Base-by-base conservation (phyloP, 495 filamentous ascomycete species). In the Aspergillus baeticus region DNA sequence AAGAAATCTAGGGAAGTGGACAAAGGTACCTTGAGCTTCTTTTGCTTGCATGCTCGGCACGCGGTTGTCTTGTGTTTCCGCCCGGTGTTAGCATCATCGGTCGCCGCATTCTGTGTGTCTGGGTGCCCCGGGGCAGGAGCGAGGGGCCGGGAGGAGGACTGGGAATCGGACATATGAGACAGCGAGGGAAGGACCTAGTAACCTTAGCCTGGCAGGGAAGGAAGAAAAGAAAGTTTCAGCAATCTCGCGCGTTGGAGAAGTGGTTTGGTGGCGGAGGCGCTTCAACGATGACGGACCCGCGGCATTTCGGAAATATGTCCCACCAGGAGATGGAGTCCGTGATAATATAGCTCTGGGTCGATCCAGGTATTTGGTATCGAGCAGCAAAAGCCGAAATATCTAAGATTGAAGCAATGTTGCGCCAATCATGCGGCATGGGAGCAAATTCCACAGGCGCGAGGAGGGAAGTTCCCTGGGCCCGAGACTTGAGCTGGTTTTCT, bases 21-120 rank as follows among this genome's bases (percentile, higher is more conserved):
- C 26, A 14, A 2, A 8, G n/a, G 17, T 46, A 70, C 67, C 59
- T 68, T 70, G n/a, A 65, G 55, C 47, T 70, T 70, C 55, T 64
- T 64, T 21, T 55, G 49, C 33, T 70, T 70, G 52, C 67, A 70
- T 35, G 59, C 54, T 39, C 52, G 36, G 51, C 67, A 70, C 31
- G 67, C 67, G 21, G 67, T 66, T 22, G 61, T 64, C 34, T 65
- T 65, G 57, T 66, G 63, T 26, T 66, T 66, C 15, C 63, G 57
- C 2, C 43, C 48, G 15, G 45, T 47, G 8, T 45, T 51, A 13
- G 45, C 52, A 51, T 66, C 55, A 10, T 59, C 60, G 13, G 44
- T 10, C 1, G 56, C 51, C 7, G 33, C 41, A 15, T 49, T 57
- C 17, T 35, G 35, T 20, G 26, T 33, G 3, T 47, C 34, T 2